A percentile compares a stretch with the other conserved stretches of the same genome.
These are phyloP conservation scores for Verbena officinalis DNA, from an alignment of 257 asterid species.

Conservation along the genomic window DNA sequence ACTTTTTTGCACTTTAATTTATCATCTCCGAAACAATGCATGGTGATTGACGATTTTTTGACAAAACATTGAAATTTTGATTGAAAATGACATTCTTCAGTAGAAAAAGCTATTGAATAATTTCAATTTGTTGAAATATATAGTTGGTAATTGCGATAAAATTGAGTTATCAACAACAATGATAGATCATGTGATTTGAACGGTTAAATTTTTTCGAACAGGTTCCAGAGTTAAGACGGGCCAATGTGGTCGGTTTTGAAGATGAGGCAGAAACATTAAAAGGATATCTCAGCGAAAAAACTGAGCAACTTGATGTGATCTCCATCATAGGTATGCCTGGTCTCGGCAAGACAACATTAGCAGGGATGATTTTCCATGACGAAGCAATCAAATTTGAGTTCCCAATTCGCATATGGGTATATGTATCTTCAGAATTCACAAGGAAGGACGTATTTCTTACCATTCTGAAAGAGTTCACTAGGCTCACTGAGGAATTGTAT, in stretches of 20 bases:
- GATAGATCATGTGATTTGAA: too few species aligned
- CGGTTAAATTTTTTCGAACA: too few species aligned
- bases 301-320: constrained; percentile 8
- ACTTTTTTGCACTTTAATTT: too few species aligned
- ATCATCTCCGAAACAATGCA: too few species aligned
- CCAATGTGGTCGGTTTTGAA: constrained; percentile 8
- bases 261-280: background rate
- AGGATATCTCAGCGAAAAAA: background rate
- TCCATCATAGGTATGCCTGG: constrained; percentile 24
- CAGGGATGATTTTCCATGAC: constrained; percentile 4
- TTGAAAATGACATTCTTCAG: too few species aligned
- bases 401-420: constrained; percentile 22
- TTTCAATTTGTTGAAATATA: too few species aligned
- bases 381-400: background rate
- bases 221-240: background rate
- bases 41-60: too few species aligned
- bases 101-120: too few species aligned
- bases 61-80: too few species aligned
- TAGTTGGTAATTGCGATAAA: too few species aligned
- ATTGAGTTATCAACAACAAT: too few species aligned
- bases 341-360: constrained; percentile 26
- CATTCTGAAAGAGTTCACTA: constrained; percentile 17
- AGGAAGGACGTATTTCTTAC: background rate
- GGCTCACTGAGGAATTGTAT: background rate
- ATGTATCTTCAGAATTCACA: constrained; percentile 14